Evolutionary conservation across 2,329 filamentous ascomycete genomes (phyloP).

Genomic region (Aureobasidium sp.): DNA sequence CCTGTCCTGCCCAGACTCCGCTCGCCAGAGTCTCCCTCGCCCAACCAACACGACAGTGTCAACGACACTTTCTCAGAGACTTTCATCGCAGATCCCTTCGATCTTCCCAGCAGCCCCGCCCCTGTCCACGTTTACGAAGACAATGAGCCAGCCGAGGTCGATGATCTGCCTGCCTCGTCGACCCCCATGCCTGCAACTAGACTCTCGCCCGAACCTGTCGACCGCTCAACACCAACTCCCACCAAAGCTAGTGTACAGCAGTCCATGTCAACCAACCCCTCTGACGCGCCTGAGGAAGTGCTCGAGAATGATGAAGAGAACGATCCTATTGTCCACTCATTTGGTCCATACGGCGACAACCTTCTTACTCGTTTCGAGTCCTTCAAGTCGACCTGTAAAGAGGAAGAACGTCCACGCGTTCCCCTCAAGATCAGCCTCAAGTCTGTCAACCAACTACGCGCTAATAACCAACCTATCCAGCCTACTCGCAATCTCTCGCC

Average conservation of each 20-base stretch:
- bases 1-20: conserved; percentile 56
- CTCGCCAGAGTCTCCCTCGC: conserved; percentile 71
- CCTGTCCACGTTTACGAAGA: conserved; percentile 70
- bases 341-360: conserved; percentile 82
- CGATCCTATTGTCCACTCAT: conserved; percentile 85
- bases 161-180: conserved; percentile 30
- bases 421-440: conserved; percentile 25
- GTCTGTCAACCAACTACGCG: conserved; percentile 20
- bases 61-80: conserved; percentile 29
- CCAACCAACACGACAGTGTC: conserved; percentile 40
- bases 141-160: conserved; percentile 44
- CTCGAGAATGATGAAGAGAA: conserved; percentile 88
- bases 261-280: conserved; percentile 11
- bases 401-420: conserved; percentile 47
- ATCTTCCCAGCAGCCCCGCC: conserved; percentile 34
- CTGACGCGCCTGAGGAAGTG: conserved; percentile 50
- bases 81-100: conserved; percentile 38
- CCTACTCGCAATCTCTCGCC: conserved; percentile 31
- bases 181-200: conserved; percentile 15
- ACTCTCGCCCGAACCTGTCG: neutral
- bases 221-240: conserved; percentile 3
- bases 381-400: conserved; percentile 54
- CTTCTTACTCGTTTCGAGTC: conserved; percentile 75
- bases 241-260: neutral
- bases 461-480: conserved; percentile 13